Evolutionary conservation across 805 yeast genomes (phyloP), one percentile per base, ranked within the genome.

Genomic region (Candida arabinofermentans): DNA sequence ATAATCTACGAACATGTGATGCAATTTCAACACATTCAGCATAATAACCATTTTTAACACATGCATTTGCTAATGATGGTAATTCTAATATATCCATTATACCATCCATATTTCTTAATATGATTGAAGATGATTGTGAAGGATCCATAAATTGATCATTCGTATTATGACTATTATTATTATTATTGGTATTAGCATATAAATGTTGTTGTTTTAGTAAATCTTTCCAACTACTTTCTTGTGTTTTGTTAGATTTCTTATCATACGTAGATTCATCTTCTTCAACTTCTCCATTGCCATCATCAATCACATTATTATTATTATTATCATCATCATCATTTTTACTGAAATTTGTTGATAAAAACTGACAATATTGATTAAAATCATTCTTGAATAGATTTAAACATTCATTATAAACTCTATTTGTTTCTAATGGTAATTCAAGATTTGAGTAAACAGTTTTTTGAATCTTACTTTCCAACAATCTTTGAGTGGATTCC

Each of bases 1-100:
- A 67, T 19, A 93, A 67, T 41, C 95, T 72, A 47, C 82, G 74
- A 1, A 85, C 79, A 53, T 86, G 80, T 24, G 84, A 74, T 10
- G 89, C 83, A 12, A 91, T 75, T 58, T 91, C 96, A 27, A 91
- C 73, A 8, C 96, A 89, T 55, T 89, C 96, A 26, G 88, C 84
- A 57, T 90, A 93, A 55, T 85, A 86, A 0, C 96, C 96, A 36
- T 84, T 83, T 36, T 78, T 71, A 9, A 90, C 86, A 62, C 97
- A 87, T n/a, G 90, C 79, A 36, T 81, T 74, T 26, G 91, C 81
- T 36, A 91, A 61, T 2, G 95, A 74, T 1, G 99, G 97, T 26
- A 93, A 66, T 55, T 87, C 96, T 50, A 91, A 67, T 8, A 90
- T 73, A 53, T 86, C 96, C 46, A 83, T 74, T 9, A 90, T 70